Base-by-base conservation (phyloP, 139 green algal species). In the Dunaliella primolecta region DNA sequence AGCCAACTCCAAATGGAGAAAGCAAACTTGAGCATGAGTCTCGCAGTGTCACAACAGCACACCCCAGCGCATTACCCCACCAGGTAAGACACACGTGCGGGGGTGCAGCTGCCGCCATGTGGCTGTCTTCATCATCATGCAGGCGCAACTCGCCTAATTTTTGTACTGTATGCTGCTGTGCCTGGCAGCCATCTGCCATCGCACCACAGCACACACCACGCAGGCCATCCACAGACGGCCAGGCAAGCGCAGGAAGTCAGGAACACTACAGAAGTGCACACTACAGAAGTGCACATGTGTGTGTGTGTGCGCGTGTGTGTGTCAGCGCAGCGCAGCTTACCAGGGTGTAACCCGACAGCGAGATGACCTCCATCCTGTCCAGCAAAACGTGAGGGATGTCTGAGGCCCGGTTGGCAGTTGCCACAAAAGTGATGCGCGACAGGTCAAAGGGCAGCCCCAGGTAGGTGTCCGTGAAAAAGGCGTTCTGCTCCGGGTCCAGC, bases 401-500 rank as follows among this genome's bases (percentile, higher is more conserved):
- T 2, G 83, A 35, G 2, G 84, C 81, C 2, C 83, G 32, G 78
- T 91, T 91, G 74, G 85, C 85, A 1, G 97, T 99, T 86, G 94
- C 97, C 84, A 99, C 91, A 86, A 98, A 99, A 7, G 98, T 90
- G 70, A 98, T 89, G 81, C 94, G 95, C 36, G 87, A 95, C 30
- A 99, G 91, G 88, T 99, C 97, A 21, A 98, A 87, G 1, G 96
- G 97, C 55, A 98, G 92, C 75, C 97, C 95, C 70, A 99, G 86
- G 91, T 99, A 99, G 80, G 98, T 93, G 89, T 99, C 97, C 29
- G 94, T 79, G 86, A 99, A 99, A 32, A 85, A 81, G 21, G 81
- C 30, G 84, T 99, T 99, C 90, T 99, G 96, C 89, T 98, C 96
- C 20, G 96, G 96, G 88, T 99, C 96, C 27, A 99, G 89, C 85